Evolutionary conservation across 2,329 filamentous ascomycete species (phyloP).

Genomic region (Leptodontidium sp.): DNA sequence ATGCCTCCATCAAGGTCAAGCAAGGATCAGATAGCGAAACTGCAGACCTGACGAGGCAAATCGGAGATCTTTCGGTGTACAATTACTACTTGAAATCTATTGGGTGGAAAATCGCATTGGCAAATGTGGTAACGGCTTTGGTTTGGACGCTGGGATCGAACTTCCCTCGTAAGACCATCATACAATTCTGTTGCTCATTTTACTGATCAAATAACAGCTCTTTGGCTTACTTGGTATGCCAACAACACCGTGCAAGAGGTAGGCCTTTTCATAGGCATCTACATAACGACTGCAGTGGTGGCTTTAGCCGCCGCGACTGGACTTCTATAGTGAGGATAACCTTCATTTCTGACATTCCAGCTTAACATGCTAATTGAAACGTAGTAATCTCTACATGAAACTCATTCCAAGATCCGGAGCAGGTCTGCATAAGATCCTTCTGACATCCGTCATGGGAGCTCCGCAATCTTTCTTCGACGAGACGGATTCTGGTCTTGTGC

Average conservation of each 20-base stretch:
- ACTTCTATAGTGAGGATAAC: neutral
- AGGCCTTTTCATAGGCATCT: slow-evolving; percentile 4
- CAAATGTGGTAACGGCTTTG: slow-evolving; percentile 39
- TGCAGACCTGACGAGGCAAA: slow-evolving; percentile 14
- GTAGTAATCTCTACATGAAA: slow-evolving; percentile 41
- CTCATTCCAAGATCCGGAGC: slow-evolving; percentile 6
- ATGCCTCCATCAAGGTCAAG: neutral
- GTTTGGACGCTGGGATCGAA: slow-evolving; percentile 3
- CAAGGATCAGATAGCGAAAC: neutral
- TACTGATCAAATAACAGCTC: neutral
- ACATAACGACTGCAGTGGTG: slow-evolving; percentile 2
- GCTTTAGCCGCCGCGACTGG: neutral
- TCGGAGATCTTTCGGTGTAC: slow-evolving; percentile 40
- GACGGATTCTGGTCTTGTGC: slow-evolving; percentile 9
- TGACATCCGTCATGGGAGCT: slow-evolving; percentile 1
- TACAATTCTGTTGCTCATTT: slow-evolving; percentile 52
- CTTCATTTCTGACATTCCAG: too few species aligned
- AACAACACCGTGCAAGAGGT: slow-evolving; percentile 1
- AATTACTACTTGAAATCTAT: slow-evolving; percentile 39
- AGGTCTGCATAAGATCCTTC: slow-evolving; percentile 3
- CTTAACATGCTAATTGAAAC: neutral
- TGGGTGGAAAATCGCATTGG: slow-evolving; percentile 27
- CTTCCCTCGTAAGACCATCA: slow-evolving; percentile 15
- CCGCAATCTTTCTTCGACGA: slow-evolving; percentile 8
- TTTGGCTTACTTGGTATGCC: slow-evolving; percentile 17